Base-by-base conservation (phyloP, 768 basidiomycete genomes). In the Paxillus ammoniavirescens region DNA sequence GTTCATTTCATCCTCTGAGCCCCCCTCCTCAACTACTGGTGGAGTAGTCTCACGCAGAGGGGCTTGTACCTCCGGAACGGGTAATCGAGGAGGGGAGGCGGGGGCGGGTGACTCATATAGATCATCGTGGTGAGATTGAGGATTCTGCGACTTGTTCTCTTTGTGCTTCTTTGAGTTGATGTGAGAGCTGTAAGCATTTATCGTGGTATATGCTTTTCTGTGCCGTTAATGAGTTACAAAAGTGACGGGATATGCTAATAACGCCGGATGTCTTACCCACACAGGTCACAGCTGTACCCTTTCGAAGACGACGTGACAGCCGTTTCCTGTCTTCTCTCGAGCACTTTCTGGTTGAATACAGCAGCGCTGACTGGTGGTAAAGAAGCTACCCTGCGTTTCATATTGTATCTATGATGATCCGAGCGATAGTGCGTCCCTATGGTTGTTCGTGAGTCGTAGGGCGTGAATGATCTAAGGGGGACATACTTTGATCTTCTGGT, bases 371-470 rank as follows among this genome's bases (percentile, higher is more conserved):
- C 84, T 2, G 96, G 94, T 8, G 92, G 89, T 2, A 99, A 80
- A 5, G 81, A 83, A 2, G 96, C 95, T 15, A 98, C 90, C 28
- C 93, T 85, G 59, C 95, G 89, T 77, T 96, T 96, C 86, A 98
- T 93, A 67, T 99, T 99, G 74, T 99, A 99, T 49, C 94, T 79
- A 74, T 99, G 97, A 70, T 91, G 89, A 71, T 99, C 97, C 23
- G 92, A 91, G 58, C 85, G 83, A 71, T 96, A 98, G 68, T 99
- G 97, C 0, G 75, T 73, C 54, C 96, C 90, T 92, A 61, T 13
- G 61, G 26, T 42, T 17, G 18, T 59, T 49, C 18, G 57, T 54
- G 28, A 54, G 33, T 35, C 23, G 26, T n/a, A 42, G 8, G 2
- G 31, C 23, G 5, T 21, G 21, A 2, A 33, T n/a, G 10, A 10